A percentile compares a stretch with the other conserved stretches of the same genome.
These are phyloP conservation scores for Niebla homalea DNA, from an alignment of 495 filamentous ascomycete genomes.

Conservation along the genomic window DNA sequence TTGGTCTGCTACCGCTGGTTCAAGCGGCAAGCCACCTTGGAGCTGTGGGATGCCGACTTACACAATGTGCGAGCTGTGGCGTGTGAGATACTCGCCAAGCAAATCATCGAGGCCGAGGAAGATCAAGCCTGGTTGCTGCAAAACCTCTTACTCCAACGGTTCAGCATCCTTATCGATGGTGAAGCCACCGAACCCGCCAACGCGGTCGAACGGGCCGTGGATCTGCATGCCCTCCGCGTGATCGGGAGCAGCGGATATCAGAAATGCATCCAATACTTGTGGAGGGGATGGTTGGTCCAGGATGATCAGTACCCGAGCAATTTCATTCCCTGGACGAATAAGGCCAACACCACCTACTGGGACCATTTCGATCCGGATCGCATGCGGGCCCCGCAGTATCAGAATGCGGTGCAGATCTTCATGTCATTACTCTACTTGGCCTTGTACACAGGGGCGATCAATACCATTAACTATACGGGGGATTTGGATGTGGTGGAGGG, in stretches of 20 bases:
- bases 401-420: conserved; percentile 77
- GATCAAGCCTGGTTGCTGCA: conserved; percentile 65
- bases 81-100: conserved; percentile 93
- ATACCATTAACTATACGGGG: conserved; percentile 67
- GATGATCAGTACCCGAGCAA: conserved; percentile 75
- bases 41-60: conserved; percentile 85
- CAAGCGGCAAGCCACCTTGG: conserved; percentile 58
- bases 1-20: conserved; percentile 90
- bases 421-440: conserved; percentile 71
- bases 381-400: conserved; percentile 83
- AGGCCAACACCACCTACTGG: conserved; percentile 59
- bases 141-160: conserved; percentile 77
- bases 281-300: conserved; percentile 92
- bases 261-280: conserved; percentile 81
- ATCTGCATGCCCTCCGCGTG: conserved; percentile 75
- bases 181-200: conserved; percentile 63
- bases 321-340: conserved; percentile 72
- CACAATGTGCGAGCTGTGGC: conserved; percentile 66
- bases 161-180: conserved; percentile 62
- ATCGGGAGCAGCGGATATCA: conserved; percentile 93
- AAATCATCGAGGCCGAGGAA: conserved; percentile 74
- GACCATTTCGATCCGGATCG: conserved; percentile 83
- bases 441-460: conserved; percentile 83
- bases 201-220: conserved; percentile 81
- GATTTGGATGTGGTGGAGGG: conserved; percentile 78